Base-by-base conservation (phyloP, 176 grass and related monocot species). In the Eremochloa ophiuroides region DNA sequence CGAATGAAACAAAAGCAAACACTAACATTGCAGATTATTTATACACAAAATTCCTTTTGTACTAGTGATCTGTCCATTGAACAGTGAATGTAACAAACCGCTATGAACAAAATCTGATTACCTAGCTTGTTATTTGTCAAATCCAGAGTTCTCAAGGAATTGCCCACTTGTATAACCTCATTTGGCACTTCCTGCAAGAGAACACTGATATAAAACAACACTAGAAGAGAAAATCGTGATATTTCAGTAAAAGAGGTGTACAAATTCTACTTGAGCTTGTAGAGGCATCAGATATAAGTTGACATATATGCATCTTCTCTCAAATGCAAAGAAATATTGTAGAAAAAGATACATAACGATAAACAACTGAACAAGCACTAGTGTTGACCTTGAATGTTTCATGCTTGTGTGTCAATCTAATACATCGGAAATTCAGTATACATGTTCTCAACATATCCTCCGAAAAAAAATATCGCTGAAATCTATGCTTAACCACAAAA, bases 61-160 rank as follows among this genome's bases (percentile, higher is more conserved):
- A 39, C 2, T 72, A 53, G n/a, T 63, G 16, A 80, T 71, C 4
- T 66, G n/a, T 47, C 59, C 28, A 64, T 67, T 16, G 28, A 35
- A 29, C 46, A 71, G 20, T 62, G 55, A 58, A 78, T 73, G 31
- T 22, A 83, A 82, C 31, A 76, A 53, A 63, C 51, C 56, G 12
- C 8, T 56, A 66, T 48, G 8, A 47, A n/a, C 46, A 35, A 79
- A 53, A 59, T 59, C 42, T 42, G 64, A 61, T 71, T 94, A 95
- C 96, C 88, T 91, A 98, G 91, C 80, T 87, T 98, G 80, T 98
- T 98, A 83, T 98, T 98, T 65, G 96, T 98, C 73, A 98, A 86
- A 89, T 98, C 96, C 73, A 98, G 93, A 47, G 85, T 95, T 74
- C 96, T 94, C 82, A 98, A 73, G 80, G 79, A 89, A 79, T 81